phyloP scores from a whole-genome alignment of 2,329 filamentous ascomycete genomes.

The Ophiosphaerella narmari region DNA sequence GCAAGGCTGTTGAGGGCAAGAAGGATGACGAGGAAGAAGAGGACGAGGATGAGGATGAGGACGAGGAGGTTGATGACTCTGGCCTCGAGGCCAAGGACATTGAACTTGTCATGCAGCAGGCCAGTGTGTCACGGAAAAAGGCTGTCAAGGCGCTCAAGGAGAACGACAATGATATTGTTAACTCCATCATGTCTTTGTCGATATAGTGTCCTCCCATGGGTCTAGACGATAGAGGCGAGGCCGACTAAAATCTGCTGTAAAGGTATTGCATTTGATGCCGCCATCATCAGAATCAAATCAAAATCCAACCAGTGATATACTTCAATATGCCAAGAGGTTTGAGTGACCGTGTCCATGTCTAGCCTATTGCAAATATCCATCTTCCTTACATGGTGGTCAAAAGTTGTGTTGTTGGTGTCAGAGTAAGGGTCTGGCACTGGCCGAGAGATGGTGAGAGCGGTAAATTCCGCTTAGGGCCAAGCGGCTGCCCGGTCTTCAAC shows the following conservation, averaged over 20 bases:
- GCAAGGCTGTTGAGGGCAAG: slow-evolving; percentile 69
- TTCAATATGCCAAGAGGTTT: too few species aligned
- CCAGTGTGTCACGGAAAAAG: slow-evolving; percentile 96
- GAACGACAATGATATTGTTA: slow-evolving; percentile 99
- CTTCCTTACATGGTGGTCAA: too few species aligned
- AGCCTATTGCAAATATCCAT: too few species aligned
- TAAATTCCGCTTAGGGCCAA: background rate
- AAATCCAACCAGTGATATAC: too few species aligned
- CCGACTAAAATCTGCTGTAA: background rate
- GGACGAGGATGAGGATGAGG: slow-evolving; percentile 92
- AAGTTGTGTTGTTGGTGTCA: too few species aligned
- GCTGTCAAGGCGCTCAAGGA: slow-evolving; percentile 98
- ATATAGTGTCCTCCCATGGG: slow-evolving; percentile 47
- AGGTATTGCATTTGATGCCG: too few species aligned
- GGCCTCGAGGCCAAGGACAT: slow-evolving; percentile 99
- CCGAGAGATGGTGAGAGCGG: too few species aligned
- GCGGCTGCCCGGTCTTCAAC: slow-evolving; percentile 10
- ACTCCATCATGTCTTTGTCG: slow-evolving; percentile 96
- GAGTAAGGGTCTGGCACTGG: too few species aligned
- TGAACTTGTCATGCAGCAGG: slow-evolving; percentile 98
- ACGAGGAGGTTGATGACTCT: slow-evolving; percentile 91
- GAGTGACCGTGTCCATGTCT: too few species aligned
- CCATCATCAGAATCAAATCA: too few species aligned
- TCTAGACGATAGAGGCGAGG: slow-evolving; percentile 18
- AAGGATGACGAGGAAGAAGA: slow-evolving; percentile 59